Percentiles rank a stretch among this genome's conserved stretches.
phyloP scores from a whole-genome alignment of 139 green algal species.

The Bryopsis sp. region DNA sequence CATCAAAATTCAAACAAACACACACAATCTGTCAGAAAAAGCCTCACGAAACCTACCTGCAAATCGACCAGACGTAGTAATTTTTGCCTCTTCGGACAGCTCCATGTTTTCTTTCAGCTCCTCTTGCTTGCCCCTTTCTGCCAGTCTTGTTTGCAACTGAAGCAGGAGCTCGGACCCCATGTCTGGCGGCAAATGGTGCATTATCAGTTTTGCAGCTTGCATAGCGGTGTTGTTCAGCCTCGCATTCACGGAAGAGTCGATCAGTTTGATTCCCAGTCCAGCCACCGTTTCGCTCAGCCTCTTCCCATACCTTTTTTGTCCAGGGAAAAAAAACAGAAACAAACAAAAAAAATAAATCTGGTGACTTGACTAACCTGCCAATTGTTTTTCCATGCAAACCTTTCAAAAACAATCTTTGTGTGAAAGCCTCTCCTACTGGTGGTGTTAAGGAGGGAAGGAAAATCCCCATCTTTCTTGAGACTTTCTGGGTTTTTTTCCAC shows the following conservation, averaged over 20 bases:
- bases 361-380: too few relatives aligned
- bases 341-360: background rate
- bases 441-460: too few relatives aligned
- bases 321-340: background rate
- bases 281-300: background rate
- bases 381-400: too few relatives aligned
- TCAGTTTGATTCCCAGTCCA: background rate
- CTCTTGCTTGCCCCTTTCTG: background rate
- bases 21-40: background rate
- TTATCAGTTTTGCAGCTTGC: background rate
- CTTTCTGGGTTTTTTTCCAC: too few relatives aligned
- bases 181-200: background rate
- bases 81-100: slow-evolving; percentile 7
- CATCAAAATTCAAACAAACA: background rate
- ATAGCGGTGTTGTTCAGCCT: background rate
- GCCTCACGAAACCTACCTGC: background rate
- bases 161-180: background rate
- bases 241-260: background rate
- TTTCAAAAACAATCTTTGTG: too few relatives aligned
- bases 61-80: background rate
- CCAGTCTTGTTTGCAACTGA: background rate
- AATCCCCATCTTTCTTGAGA: too few relatives aligned
- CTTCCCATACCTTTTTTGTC: background rate
- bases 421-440: too few relatives aligned
- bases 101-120: background rate